phyloP scores from a whole-genome alignment of 108 stramenopile genomes.

The Bacterosira constricta region DNA sequence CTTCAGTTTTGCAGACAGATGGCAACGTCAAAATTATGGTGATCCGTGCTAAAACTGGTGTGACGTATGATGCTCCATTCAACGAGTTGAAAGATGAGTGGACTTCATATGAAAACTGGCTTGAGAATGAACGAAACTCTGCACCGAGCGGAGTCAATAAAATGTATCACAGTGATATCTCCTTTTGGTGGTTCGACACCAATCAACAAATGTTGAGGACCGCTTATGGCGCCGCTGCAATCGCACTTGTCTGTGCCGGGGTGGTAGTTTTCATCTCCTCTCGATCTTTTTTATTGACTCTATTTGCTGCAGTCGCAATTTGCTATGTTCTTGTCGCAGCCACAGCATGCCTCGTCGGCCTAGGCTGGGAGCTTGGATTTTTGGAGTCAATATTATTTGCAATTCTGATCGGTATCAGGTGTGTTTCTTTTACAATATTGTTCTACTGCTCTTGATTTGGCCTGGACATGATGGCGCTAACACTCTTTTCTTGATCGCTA shows the following conservation, averaged over 20 bases:
- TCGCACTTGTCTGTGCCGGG: constrained; percentile 45
- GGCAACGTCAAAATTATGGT: constrained; percentile 41
- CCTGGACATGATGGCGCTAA: no score
- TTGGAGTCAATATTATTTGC: constrained; percentile 59
- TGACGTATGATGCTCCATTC: constrained; percentile 26
- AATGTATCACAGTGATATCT: constrained; percentile 22
- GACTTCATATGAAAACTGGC: constrained; percentile 50
- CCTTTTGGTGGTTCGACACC: constrained; percentile 68
- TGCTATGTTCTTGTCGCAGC: constrained; percentile 54
- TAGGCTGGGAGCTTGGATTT: constrained; percentile 63
- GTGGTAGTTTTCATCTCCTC: constrained; percentile 51
- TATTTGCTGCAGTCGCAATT: constrained; percentile 49
- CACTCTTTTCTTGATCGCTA: no score
- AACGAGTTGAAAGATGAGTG: constrained; percentile 48
- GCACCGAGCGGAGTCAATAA: constrained; percentile 41
- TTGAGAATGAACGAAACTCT: constrained; percentile 11
- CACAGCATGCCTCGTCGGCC: constrained; percentile 51
- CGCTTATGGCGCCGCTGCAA: background rate
- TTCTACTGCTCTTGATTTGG: no score
- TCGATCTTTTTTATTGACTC: constrained; percentile 46
- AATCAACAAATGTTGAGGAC: constrained; percentile 40
- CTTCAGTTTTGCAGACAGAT: constrained; percentile 19
- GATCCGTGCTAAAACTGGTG: background rate
- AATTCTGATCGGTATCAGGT: constrained; percentile 63
- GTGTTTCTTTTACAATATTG: no score